Evolutionary conservation across 2,329 filamentous ascomycete genomes (phyloP).

Genomic region (Penicillium occitanis): DNA sequence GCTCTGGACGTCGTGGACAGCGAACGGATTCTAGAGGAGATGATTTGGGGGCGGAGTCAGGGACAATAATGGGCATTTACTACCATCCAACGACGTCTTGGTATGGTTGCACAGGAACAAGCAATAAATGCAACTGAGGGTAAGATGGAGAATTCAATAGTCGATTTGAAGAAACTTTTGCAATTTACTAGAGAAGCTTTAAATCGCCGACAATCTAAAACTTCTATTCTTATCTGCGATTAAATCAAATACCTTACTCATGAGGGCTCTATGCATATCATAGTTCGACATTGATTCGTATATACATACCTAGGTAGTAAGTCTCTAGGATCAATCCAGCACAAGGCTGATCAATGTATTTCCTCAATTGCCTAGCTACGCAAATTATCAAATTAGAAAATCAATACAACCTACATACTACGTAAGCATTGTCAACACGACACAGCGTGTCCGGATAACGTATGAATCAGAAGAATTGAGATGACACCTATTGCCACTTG

Average conservation of each 20-base stretch:
- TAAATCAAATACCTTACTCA: background rate
- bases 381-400: background rate
- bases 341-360: background rate
- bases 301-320: background rate
- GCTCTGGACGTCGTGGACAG: background rate
- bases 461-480: background rate
- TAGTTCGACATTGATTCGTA: background rate
- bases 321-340: background rate
- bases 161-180: background rate
- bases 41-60: background rate
- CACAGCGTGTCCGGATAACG: background rate
- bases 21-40: background rate
- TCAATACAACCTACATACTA: background rate
- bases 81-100: background rate
- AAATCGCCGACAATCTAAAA: background rate
- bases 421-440: background rate
- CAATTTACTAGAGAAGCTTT: background rate
- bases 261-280: background rate
- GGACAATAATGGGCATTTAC: background rate
- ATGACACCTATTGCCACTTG: background rate
- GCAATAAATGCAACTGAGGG: background rate
- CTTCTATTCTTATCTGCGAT: background rate
- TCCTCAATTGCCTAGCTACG: background rate
- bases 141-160: background rate
- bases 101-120: conserved; percentile 4